phyloP scores from a whole-genome alignment of 2,329 filamentous ascomycete species.

The Ophiostoma tasmaniense region DNA sequence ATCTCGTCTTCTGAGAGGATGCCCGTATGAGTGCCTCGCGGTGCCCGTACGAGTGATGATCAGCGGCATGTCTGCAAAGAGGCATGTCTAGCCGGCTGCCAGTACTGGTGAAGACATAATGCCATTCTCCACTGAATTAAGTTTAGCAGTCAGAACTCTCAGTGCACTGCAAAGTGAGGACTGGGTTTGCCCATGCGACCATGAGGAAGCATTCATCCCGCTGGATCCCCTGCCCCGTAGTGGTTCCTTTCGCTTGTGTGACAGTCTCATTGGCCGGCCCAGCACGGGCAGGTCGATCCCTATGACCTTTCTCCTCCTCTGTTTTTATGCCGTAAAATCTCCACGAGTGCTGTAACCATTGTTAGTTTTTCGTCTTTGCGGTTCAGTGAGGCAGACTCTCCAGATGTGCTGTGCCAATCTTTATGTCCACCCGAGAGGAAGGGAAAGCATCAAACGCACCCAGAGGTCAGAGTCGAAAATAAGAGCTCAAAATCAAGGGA shows the following conservation, averaged over 20 bases:
- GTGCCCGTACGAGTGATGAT: not conserved
- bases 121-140: constrained; percentile 16
- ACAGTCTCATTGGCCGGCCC: constrained; percentile 9
- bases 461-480: not conserved
- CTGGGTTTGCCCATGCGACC: no score
- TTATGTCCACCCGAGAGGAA: no score
- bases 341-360: not conserved
- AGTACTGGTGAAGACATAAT: not conserved
- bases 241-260: constrained; percentile 5
- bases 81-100: not conserved
- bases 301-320: not conserved
- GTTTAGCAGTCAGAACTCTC: constrained; percentile 7
- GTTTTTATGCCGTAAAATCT: not conserved
- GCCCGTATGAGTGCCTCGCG: not conserved
- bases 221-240: not conserved
- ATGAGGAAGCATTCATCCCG: not conserved
- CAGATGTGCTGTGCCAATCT: not conserved
- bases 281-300: not conserved
- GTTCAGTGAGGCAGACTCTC: not conserved
- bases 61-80: not conserved
- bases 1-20: not conserved
- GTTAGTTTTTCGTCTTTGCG: not conserved
- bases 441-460: no score
- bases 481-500: not conserved
- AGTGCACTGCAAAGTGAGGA: not conserved